Conservation (phyloP, 2,329 filamentous ascomycete species). For the Fonsecaea pugnacius region DNA sequence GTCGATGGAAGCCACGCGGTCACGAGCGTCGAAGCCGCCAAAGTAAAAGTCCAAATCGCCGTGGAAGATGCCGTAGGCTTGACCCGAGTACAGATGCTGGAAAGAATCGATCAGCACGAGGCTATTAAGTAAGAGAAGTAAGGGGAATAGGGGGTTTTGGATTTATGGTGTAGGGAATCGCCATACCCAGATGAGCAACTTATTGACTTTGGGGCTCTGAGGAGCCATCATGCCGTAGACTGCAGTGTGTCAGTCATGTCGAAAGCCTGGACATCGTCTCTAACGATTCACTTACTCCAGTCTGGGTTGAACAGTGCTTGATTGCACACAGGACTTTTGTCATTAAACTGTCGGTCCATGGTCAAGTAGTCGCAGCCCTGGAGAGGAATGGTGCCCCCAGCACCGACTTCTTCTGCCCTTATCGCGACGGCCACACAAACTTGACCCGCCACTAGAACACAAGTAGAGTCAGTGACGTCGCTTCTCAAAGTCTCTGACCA, state of each 20-base stretch:
- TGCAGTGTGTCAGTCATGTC: background rate
- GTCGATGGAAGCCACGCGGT: slow-evolving; percentile 52
- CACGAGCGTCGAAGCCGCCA: slow-evolving; percentile 55
- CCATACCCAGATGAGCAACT: slow-evolving; percentile 52
- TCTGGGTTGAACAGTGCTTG: slow-evolving; percentile 55
- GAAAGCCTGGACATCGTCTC: background rate
- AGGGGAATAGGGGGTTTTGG: background rate
- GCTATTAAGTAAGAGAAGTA: background rate
- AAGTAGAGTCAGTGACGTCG: slow-evolving; percentile 36
- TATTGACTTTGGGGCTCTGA: slow-evolving; percentile 51
- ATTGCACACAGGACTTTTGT: slow-evolving; percentile 54
- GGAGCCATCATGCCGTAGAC: slow-evolving; percentile 57
- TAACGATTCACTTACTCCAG: slow-evolving; percentile 41
- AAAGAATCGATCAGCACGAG: background rate
- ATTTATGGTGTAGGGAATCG: background rate
- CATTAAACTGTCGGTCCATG: slow-evolving; percentile 48
- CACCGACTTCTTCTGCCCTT: slow-evolving; percentile 53
- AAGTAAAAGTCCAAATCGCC: slow-evolving; percentile 59
- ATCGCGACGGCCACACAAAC: slow-evolving; percentile 55
- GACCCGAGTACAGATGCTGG: slow-evolving; percentile 53
- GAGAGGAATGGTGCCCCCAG: slow-evolving; percentile 53
- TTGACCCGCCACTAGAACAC: slow-evolving; percentile 57
- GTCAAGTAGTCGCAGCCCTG: slow-evolving; percentile 44
- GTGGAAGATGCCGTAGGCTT: slow-evolving; percentile 59
- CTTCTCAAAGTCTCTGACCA: background rate